Evolutionary conservation across 345 rosid genomes (phyloP).

Genomic region (Arabis hirsuta): DNA sequence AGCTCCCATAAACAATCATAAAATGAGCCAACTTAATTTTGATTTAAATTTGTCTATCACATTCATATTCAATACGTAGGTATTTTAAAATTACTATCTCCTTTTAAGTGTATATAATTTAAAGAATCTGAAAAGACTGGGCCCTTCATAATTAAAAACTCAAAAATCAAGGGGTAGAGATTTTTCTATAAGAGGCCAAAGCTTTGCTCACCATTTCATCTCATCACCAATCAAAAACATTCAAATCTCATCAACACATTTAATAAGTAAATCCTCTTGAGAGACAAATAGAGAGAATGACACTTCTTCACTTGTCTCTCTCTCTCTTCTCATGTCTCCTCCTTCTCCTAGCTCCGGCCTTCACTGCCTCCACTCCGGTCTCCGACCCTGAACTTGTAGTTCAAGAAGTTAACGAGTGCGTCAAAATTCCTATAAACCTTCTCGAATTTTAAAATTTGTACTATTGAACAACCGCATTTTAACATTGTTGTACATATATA

Average conservation of each 20-base stretch:
- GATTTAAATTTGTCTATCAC: not conserved
- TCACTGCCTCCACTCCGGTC: slow-evolving; percentile 52
- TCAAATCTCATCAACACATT: slow-evolving; percentile 38
- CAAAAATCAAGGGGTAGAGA: slow-evolving; percentile 13
- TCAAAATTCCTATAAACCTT: not conserved
- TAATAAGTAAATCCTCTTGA: slow-evolving; percentile 24
- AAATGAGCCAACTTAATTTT: slow-evolving; percentile 14
- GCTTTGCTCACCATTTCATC: slow-evolving; percentile 35
- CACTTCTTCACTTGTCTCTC: slow-evolving; percentile 49
- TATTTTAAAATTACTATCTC: not conserved
- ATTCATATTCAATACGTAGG: slow-evolving; percentile 14
- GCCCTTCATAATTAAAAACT: slow-evolving; percentile 3
- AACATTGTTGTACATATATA: slow-evolving; percentile 9
- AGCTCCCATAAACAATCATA: not conserved
- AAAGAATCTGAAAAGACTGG: slow-evolving; percentile 34
- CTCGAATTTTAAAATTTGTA: not conserved
- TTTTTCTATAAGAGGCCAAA: slow-evolving; percentile 39
- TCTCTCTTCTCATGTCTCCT: slow-evolving; percentile 51
- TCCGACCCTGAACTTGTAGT: slow-evolving; percentile 60
- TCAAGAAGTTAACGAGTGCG: slow-evolving; percentile 59
- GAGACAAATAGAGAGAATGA: slow-evolving; percentile 45
- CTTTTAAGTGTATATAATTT: slow-evolving; percentile 6
- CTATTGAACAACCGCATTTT: slow-evolving; percentile 11
- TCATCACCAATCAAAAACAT: slow-evolving; percentile 38
- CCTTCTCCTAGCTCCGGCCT: slow-evolving; percentile 48